Base-by-base conservation (phyloP, 768 basidiomycete species). In the Collybia sordida region DNA sequence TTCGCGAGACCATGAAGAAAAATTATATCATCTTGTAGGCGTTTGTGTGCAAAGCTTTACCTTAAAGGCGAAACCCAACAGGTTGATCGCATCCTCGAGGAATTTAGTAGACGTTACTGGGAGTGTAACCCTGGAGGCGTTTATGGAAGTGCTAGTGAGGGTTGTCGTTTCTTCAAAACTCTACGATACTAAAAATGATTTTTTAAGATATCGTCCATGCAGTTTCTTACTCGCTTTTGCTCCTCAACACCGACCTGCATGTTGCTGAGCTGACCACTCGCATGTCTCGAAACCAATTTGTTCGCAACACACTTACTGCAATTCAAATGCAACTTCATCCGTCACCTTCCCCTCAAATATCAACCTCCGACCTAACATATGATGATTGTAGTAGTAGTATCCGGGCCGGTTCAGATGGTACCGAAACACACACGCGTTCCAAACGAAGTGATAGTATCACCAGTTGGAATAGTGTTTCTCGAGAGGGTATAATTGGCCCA, bases 61-160 rank as follows among this genome's bases (percentile, higher is more conserved):
- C 79, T 99, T 51, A 95, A 93, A 67, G 97, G 86, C 1, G 97
- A 99, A 67, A 96, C 96, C 0, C 97, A 99, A 63, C 95, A 98
- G 70, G 88, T 99, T 37, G 97, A 98, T 66, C 86, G 97, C 37
- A 98, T 99, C 53, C 77, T 99, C 4, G 93, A 93, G 52, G 86
- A 85, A 54, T 98, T 99, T 59, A 91, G 91, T 59, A 74, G 83
- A 35, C 83, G 93, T 7, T 99, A 93, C 66, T 97, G 86, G 82
- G 86, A 93, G 38, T 93, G 92, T 64, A 98, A 98, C 63, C 88
- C 90, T 0, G 71, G 72, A 1, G 80, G 81, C 19, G 58, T 90
- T n/a, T 95, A 88, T 63, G 92, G 91, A 38, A 90, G 84, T 62
- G 79, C 92, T 6, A 88, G 94, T 94, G 59, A 63, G 90, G 75